Conservation (phyloP, 106 monocot species). For the Hemerocallis citrina region DNA sequence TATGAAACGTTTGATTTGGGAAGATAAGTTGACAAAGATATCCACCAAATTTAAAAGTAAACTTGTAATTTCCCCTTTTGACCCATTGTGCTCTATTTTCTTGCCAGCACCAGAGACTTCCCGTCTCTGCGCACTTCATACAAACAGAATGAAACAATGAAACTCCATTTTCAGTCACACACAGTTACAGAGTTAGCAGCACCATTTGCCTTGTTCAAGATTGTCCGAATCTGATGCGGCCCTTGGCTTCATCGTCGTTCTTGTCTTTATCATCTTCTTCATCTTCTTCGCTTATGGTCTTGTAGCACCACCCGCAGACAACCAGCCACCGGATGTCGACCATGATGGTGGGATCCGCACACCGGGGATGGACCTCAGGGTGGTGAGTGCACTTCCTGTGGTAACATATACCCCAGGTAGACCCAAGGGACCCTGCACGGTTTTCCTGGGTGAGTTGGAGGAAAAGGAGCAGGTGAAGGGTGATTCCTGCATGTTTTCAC, state of each 20-base stretch:
- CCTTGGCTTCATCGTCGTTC: background rate
- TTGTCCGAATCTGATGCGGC: no score
- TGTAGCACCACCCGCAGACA: background rate
- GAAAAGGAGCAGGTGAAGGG: constrained; percentile 10
- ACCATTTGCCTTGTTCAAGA: no score
- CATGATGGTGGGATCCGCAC: background rate
- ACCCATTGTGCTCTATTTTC: no score
- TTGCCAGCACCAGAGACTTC: no score
- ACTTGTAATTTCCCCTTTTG: no score
- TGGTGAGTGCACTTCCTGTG: background rate
- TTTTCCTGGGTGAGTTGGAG: constrained; percentile 12
- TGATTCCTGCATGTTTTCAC: constrained; percentile 14
- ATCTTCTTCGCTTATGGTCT: background rate
- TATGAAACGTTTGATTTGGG: no score
- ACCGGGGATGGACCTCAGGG: background rate
- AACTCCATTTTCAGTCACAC: no score
- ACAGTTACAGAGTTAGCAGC: no score
- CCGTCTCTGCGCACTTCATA: no score
- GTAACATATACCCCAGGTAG: background rate
- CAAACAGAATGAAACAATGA: no score
- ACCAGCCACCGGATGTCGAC: background rate
- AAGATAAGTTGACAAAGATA: no score
- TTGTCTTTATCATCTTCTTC: constrained; percentile 2
- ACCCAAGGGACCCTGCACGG: constrained; percentile 3
- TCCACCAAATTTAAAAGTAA: no score